Conservation (phyloP, 129 eudicot species). For the Cynara cardunculus region DNA sequence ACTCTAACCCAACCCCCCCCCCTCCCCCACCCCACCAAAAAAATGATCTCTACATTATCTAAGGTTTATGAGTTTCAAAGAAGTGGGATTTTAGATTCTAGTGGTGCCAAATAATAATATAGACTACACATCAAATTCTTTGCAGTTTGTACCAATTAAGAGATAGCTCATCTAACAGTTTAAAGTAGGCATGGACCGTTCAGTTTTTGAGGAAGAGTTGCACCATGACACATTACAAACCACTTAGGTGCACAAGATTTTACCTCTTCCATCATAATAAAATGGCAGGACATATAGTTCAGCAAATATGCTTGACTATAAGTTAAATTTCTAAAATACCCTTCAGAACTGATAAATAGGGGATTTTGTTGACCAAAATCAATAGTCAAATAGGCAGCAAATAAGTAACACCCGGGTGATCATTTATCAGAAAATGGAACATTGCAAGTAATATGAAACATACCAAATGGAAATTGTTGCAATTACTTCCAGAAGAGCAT, state of each 20-base stretch:
- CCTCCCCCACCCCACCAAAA: background rate
- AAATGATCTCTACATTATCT: background rate
- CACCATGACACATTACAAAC: background rate
- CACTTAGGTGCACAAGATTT: background rate
- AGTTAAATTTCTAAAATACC: background rate
- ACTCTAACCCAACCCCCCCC: background rate
- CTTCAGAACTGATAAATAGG: background rate
- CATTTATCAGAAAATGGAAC: background rate
- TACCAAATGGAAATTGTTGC: too few species aligned
- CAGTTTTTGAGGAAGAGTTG: background rate
- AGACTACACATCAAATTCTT: background rate
- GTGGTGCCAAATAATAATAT: background rate
- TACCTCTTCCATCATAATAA: background rate
- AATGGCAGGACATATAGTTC: background rate
- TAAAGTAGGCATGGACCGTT: background rate
- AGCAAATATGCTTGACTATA: background rate
- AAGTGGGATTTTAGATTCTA: background rate
- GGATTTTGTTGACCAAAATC: conserved; percentile 1
- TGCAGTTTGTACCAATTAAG: background rate
- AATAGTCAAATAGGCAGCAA: background rate
- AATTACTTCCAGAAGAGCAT: too few species aligned
- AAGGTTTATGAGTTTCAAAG: background rate
- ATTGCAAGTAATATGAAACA: background rate
- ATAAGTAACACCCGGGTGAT: background rate
- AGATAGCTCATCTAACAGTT: background rate